Evolutionary conservation across 1,284 basidiomycete species (phyloP).

Genomic region (Cerrena zonata): DNA sequence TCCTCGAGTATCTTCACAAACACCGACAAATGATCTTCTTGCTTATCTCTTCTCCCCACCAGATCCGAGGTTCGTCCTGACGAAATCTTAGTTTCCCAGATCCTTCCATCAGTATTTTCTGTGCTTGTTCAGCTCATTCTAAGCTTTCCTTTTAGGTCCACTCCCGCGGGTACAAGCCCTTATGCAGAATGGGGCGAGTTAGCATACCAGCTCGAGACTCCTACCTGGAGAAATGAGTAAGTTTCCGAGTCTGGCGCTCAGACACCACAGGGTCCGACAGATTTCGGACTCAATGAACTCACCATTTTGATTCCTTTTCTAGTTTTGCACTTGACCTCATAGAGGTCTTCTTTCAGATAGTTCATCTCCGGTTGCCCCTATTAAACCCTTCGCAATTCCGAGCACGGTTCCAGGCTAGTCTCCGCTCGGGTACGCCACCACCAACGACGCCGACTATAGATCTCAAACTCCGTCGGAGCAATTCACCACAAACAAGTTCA

Average conservation of each 20-base stretch:
- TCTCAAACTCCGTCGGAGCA: conserved; percentile 1
- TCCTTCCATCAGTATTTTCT: too few relatives aligned
- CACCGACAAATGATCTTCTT: conserved; percentile 58
- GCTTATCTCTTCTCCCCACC: conserved; percentile 69
- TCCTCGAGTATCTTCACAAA: conserved; percentile 42
- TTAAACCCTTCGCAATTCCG: conserved; percentile 76
- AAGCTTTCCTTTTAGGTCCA: neutral
- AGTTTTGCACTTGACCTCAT: conserved; percentile 84
- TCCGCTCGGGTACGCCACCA: conserved; percentile 24
- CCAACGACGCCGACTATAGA: neutral
- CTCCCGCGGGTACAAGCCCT: conserved; percentile 3
- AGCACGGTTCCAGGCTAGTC: conserved; percentile 53
- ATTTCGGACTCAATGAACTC: neutral
- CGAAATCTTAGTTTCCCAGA: conserved; percentile 1
- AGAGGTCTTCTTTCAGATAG: conserved; percentile 85
- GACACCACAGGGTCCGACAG: conserved; percentile 3
- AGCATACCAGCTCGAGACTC: conserved; percentile 61
- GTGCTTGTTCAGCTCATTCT: neutral
- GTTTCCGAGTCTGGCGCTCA: conserved; percentile 31
- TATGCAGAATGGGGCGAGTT: conserved; percentile 60
- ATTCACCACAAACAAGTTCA: conserved; percentile 3
- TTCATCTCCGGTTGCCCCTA: conserved; percentile 76
- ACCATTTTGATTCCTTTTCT: conserved; percentile 12
- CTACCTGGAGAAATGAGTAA: conserved; percentile 70
- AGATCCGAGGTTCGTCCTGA: conserved; percentile 44